These are phyloP conservation scores for Schizothecium vesticola DNA, from an alignment of 495 filamentous ascomycete genomes.

Conservation along the genomic window DNA sequence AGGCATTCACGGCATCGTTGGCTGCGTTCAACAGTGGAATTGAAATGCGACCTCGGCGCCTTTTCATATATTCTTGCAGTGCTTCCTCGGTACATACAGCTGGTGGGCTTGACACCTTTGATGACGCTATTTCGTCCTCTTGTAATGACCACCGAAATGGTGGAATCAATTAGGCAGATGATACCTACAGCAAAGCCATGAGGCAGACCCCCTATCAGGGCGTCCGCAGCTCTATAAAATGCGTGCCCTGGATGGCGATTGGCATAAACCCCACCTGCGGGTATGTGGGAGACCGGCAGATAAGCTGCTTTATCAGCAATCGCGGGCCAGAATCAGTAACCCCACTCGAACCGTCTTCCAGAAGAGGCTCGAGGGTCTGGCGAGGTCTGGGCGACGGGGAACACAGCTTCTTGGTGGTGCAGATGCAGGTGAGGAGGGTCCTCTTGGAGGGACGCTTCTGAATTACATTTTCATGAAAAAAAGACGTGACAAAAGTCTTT, in stretches of 20 bases:
- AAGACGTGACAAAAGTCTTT: neutral
- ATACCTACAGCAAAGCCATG: neutral
- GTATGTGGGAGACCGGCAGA: neutral
- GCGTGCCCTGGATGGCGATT: neutral
- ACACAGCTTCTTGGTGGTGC: neutral
- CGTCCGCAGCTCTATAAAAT: neutral
- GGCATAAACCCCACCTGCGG: neutral
- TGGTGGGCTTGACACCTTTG: neutral
- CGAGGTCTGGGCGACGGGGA: neutral
- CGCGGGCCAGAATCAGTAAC: neutral
- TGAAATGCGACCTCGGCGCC: too few relatives aligned
- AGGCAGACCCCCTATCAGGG: neutral
- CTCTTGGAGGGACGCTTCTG: neutral
- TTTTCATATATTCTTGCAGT: neutral
- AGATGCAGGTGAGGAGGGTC: neutral
- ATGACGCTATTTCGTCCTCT: neutral
- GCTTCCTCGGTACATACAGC: neutral
- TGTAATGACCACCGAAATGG: neutral
- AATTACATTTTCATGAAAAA: neutral
- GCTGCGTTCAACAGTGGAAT: too few relatives aligned
- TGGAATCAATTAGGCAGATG: neutral
- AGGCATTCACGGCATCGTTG: too few relatives aligned
- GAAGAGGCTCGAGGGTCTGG: neutral
- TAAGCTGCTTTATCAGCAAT: neutral
- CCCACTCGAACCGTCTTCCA: neutral